A percentile compares a stretch with the other conserved stretches of the same genome.
Evolutionary conservation across 2,329 filamentous ascomycete genomes (phyloP).

Genomic region (Davidsoniella neocaledoniae): DNA sequence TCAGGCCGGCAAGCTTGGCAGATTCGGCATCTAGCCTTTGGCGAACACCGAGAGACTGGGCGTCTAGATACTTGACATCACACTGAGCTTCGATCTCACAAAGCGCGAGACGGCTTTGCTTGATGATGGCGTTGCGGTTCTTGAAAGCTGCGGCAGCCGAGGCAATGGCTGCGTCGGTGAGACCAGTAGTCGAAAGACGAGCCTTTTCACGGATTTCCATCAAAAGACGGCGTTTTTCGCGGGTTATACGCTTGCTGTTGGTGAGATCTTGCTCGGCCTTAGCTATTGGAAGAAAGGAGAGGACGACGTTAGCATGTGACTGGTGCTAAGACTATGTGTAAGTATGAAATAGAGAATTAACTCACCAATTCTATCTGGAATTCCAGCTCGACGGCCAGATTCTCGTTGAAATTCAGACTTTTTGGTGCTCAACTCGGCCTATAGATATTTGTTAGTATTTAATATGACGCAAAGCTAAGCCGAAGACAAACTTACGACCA

Average conservation of each 20-base stretch:
- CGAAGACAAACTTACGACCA: background rate
- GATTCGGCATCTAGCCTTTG: conserved; percentile 31
- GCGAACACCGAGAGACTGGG: conserved; percentile 44
- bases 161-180: background rate
- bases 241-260: conserved; percentile 24
- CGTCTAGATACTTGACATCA: conserved; percentile 53
- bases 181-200: conserved; percentile 4
- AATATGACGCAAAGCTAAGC: background rate
- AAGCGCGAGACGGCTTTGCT: conserved; percentile 30
- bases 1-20: conserved; percentile 22
- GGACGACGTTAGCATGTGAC: background rate
- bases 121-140: conserved; percentile 7
- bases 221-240: conserved; percentile 42
- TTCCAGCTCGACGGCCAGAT: conserved; percentile 43
- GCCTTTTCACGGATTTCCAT: conserved; percentile 20
- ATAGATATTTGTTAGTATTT: conserved; percentile 14
- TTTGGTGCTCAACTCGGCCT: conserved; percentile 37
- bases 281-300: background rate
- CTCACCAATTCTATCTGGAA: conserved; percentile 58
- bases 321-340: background rate
- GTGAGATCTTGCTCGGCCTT: background rate
- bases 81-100: conserved; percentile 66
- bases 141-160: conserved; percentile 2
- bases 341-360: background rate
- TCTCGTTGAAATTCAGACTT: conserved; percentile 54